Evolutionary conservation across 1,284 basidiomycete genomes (phyloP), one percentile per base, ranked within the genome.

Genomic region (Phellinidium pouzarii): DNA sequence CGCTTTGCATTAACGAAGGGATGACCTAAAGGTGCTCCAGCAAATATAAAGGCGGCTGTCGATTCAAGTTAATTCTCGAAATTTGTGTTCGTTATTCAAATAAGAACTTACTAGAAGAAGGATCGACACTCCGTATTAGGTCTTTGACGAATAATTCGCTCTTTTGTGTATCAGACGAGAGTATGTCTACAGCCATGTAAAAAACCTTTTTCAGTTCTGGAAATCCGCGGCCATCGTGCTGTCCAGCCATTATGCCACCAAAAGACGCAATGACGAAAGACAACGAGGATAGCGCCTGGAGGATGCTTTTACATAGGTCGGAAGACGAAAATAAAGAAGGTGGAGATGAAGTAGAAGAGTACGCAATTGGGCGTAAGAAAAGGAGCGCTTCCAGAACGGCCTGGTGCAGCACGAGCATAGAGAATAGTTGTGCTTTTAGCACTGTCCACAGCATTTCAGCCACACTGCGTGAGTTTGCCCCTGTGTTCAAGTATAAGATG

Each of bases 261-360:
- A 88, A 88, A 59, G 84, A 78, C 2, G 82, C 77, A 5, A 88
- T 76, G 34, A 87, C 75, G 59, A 85, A 85, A 0, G 85, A 77
- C n/a, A 87, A 68, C 59, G 80, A 76, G 12, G 74, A 77, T 8
- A 87, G 70, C 0, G 74, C 76, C 26, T 73, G 71, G 0, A 89
- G 66, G 2, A 74, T 70, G 1, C 74, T 69, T 7, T 79, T 71
- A 1, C 71, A 71, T 17, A 64, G 59, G 8, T 54, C 55, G 46
- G 49, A 52, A 31, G 26, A 40, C 41, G 38, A 46, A 7, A 29
- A 12, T 43, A 47, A 26, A 14, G 45, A 36, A 4, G 14, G 40
- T 37, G 36, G 46, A 46, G 37, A 36, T 23, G 45, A 54, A 46
- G 44, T 57, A 50, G 34, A 50, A 46, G 46, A 40, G 55, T 44